Evolutionary conservation across 2,329 filamentous ascomycete species (phyloP), one percentile per base, ranked within the genome.

Genomic region (Xylariaceae sp.): DNA sequence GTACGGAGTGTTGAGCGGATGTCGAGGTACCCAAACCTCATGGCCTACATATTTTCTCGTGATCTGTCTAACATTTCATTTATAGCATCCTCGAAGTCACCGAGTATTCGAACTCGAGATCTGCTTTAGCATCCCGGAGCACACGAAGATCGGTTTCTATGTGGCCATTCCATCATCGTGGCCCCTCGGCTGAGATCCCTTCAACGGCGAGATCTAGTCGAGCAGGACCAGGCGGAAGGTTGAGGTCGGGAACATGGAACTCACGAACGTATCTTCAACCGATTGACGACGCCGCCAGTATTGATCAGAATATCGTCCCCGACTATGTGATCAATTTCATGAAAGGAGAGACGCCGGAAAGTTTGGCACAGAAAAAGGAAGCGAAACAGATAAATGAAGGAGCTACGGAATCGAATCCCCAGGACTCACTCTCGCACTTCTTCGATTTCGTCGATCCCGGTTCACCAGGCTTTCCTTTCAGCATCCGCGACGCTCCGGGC

Each of bases 241-340:
- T 72, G 51, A 67, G 69, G 34, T 68, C 67, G 8, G 58, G 62
- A 4, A 64, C 54, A 15, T 69, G 65, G 65, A 66, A 71, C 35
- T 64, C 67, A 11, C 65, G 66, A 55, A 66, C 64, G 23, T 67
- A 71, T 45, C 67, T 72, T 53, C 69, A 66, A 2, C 62, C 63
- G 8, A 57, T 68, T 9, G 70, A 70, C 42, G 71, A 73, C 49
- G 63, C 69, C 3, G 66, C 65, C 18, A 73, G 70, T 58, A 72
- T 77, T 34, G 74, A 77, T 58, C 73, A 73, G 57, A 76, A 78
- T 56, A 74, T 82, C 37, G 75, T 83, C 13, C 81, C 81, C 7
- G 81, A 83, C 69, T 83, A 83, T 64, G 77, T 83, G 47, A 74
- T 81, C 62, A 79, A 82, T 69, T 83, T 79, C 67, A 74, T 83